phyloP scores from a whole-genome alignment of 768 basidiomycete species.

The Podaxis sp. region DNA sequence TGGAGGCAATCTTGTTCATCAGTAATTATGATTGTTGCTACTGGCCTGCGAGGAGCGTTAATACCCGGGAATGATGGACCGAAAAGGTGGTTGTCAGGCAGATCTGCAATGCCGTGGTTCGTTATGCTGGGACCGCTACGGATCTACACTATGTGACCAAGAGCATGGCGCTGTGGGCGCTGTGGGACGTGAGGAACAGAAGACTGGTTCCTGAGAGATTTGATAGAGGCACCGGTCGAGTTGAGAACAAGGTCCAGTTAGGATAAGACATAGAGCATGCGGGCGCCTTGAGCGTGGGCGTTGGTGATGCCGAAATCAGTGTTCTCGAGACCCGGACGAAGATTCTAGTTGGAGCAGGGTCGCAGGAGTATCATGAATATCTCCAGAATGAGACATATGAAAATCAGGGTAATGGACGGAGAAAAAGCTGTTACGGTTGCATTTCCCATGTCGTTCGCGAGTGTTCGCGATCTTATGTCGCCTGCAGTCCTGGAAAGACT shows the following conservation, averaged over 20 bases:
- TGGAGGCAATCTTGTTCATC: background rate
- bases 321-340: background rate
- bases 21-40: background rate
- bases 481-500: background rate
- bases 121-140: background rate
- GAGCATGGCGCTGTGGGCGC: background rate
- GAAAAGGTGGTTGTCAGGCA: background rate
- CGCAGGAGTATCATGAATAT: background rate
- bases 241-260: background rate
- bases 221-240: background rate
- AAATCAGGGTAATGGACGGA: constrained; percentile 1
- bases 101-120: background rate
- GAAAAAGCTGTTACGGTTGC: background rate
- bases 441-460: background rate
- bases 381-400: background rate
- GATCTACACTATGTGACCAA: background rate
- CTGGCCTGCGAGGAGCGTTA: background rate
- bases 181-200: background rate
- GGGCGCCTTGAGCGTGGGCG: background rate
- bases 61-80: background rate
- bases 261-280: background rate
- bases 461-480: background rate
- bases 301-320: constrained; percentile 1
- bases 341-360: background rate
- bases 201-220: background rate